These are phyloP conservation scores for Vickermania ingenoplastis DNA, from an alignment of 208 protist genomes.

Conservation along the genomic window DNA sequence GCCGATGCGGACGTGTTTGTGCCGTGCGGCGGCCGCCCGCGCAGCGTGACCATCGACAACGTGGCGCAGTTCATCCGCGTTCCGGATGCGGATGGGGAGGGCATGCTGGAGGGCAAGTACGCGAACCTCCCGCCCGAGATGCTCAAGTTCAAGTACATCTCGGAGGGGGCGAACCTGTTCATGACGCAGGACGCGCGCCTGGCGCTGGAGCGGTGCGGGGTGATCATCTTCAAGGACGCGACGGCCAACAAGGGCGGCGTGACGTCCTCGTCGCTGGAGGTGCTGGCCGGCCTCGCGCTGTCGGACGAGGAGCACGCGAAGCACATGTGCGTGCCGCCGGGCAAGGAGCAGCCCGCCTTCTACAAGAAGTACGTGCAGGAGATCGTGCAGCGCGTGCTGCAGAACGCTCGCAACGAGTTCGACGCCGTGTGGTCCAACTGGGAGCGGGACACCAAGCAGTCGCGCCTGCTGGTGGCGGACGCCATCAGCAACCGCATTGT, in stretches of 20 bases:
- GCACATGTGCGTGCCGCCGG: conserved; percentile 77
- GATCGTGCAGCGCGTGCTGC: conserved; percentile 72
- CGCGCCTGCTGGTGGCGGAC: conserved; percentile 73
- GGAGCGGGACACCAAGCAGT: conserved; percentile 26
- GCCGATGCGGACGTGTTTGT: conserved; percentile 91
- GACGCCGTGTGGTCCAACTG: conserved; percentile 82
- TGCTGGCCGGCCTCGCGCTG: conserved; percentile 90
- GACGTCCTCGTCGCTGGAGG: conserved; percentile 95
- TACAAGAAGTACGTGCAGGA: conserved; percentile 89
- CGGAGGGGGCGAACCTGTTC: conserved; percentile 97
- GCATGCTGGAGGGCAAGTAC: conserved; percentile 50
- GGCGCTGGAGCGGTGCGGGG: conserved; percentile 80
- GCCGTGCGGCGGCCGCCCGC: conserved; percentile 93
- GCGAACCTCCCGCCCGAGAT: conserved; percentile 29
- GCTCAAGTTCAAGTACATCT: conserved; percentile 90
- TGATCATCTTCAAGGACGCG: conserved; percentile 87
- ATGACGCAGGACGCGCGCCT: conserved; percentile 91
- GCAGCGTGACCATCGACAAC: conserved; percentile 89
- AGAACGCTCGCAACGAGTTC: conserved; percentile 88
- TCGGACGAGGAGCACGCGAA: conserved; percentile 84
- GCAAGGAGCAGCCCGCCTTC: conserved; percentile 64
- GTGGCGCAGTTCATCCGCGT: conserved; percentile 75
- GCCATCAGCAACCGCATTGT: conserved; percentile 86
- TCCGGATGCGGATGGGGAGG: conserved; percentile 42
- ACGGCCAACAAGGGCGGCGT: conserved; percentile 96